These are phyloP conservation scores for Miamiensis avidus DNA, from an alignment of 169 alveolate species.

Conservation along the genomic window DNA sequence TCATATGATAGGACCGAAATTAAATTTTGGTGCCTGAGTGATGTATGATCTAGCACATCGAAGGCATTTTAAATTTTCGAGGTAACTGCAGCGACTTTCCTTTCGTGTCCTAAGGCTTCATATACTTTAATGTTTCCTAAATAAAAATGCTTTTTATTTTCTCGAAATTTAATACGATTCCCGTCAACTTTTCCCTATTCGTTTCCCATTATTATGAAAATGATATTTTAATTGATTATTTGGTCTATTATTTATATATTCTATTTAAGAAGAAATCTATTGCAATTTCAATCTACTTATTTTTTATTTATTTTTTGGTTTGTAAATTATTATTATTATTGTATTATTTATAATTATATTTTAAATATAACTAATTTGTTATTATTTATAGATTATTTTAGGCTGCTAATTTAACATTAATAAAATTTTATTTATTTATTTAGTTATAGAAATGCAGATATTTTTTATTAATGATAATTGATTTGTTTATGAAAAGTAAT, in stretches of 20 bases:
- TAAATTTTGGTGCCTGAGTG: neutral
- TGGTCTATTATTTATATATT: too few relatives aligned
- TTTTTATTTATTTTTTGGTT: too few relatives aligned
- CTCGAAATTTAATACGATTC: neutral
- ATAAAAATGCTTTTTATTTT: neutral
- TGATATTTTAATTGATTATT: too few relatives aligned
- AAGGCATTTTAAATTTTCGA: too few relatives aligned
- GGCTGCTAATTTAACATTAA: too few relatives aligned
- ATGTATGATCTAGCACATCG: neutral
- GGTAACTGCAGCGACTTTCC: neutral
- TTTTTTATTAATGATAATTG: neutral
- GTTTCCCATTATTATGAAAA: too few relatives aligned
- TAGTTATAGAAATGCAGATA: neutral
- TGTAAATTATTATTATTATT: too few relatives aligned
- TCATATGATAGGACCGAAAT: neutral
- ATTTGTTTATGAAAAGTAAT: neutral
- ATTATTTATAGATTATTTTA: too few relatives aligned
- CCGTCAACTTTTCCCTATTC: neutral
- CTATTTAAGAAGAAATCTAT: too few relatives aligned
- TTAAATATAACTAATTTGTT: neutral
- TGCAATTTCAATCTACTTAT: too few relatives aligned
- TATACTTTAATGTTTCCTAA: neutral
- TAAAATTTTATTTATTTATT: too few relatives aligned
- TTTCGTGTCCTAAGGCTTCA: neutral
- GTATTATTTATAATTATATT: too few relatives aligned